Percentiles rank a stretch among this genome's conserved stretches.
Conservation (phyloP, 345 rosid genomes). For the Crucihimalaya himalaica region DNA sequence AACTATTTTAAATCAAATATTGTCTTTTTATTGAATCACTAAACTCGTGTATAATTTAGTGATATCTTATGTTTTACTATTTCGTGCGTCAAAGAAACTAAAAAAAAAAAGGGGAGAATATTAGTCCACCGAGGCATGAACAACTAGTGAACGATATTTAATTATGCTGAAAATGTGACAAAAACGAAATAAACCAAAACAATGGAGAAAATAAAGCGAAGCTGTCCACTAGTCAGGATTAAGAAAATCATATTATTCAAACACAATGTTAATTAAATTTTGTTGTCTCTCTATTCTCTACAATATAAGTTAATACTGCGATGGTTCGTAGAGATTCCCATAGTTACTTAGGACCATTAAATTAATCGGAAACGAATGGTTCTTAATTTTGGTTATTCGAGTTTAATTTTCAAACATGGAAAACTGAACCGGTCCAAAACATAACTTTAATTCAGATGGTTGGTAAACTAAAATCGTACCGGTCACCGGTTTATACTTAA, state of each 20-base stretch:
- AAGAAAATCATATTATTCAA: not conserved
- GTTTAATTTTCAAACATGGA: too few species aligned
- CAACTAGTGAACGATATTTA: not conserved
- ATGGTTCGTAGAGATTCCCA: not conserved
- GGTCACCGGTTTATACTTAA: not conserved
- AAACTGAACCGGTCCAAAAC: too few species aligned
- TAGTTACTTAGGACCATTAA: not conserved
- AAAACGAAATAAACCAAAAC: constrained; percentile 9
- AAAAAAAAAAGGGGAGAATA: not conserved
- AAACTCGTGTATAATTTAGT: not conserved
- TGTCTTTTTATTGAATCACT: not conserved
- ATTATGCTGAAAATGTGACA: constrained; percentile 18
- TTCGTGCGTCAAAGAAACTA: not conserved
- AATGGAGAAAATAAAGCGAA: constrained; percentile 10
- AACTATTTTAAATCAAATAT: not conserved
- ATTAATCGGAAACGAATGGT: too few species aligned
- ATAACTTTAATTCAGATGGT: not conserved
- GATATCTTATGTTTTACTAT: not conserved
- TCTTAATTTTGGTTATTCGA: too few species aligned
- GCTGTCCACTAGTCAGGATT: constrained; percentile 15
- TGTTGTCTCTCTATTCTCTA: not conserved
- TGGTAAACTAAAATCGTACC: not conserved
- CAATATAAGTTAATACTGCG: not conserved
- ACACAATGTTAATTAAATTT: not conserved
- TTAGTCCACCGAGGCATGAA: constrained; percentile 12